Conservation (phyloP, 805 yeast genomes). For the Yarrowia alimentaria region DNA sequence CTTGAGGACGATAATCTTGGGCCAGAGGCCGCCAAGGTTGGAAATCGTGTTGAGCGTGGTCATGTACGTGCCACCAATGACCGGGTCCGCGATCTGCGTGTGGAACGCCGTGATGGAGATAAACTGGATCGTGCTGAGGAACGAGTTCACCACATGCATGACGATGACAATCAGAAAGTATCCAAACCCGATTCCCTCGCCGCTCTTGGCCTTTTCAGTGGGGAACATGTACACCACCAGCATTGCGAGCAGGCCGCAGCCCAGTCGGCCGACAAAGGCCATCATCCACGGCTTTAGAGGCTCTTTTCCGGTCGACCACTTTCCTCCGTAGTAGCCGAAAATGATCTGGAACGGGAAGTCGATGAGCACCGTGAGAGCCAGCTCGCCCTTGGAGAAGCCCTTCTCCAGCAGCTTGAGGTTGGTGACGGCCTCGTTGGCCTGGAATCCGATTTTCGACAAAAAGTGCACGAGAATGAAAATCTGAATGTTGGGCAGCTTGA, state of each 20-base stretch:
- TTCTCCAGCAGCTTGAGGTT: conserved; percentile 85
- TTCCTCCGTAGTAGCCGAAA: conserved; percentile 93
- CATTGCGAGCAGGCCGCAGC: conserved; percentile 75
- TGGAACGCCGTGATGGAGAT: conserved; percentile 94
- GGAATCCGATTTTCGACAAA: conserved; percentile 85
- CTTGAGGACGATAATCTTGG: conserved; percentile 72
- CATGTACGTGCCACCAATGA: conserved; percentile 97
- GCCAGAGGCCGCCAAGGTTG: conserved; percentile 98
- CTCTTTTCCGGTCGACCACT: conserved; percentile 75
- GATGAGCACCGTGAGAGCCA: conserved; percentile 86
- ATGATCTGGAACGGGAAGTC: conserved; percentile 95
- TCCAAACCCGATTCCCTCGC: conserved; percentile 46
- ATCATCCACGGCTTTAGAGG: conserved; percentile 84
- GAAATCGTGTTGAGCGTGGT: conserved; percentile 89
- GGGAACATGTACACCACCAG: conserved; percentile 74
- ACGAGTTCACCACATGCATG: conserved; percentile 82
- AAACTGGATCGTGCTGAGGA: conserved; percentile 93
- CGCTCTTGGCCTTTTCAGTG: conserved; percentile 36
- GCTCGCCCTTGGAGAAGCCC: conserved; percentile 89
- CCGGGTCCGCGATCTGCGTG: conserved; percentile 91
- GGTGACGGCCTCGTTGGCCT: conserved; percentile 94
- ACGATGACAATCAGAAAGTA: conserved; percentile 72
- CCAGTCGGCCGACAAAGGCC: conserved; percentile 78
- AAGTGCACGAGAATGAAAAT: conserved; percentile 71
- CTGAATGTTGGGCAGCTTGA: conserved; percentile 62